Percentiles rank a stretch among this genome's conserved stretches.
phyloP scores from a whole-genome alignment of 23 red algal genomes.

The Gracilaria gracilis region DNA sequence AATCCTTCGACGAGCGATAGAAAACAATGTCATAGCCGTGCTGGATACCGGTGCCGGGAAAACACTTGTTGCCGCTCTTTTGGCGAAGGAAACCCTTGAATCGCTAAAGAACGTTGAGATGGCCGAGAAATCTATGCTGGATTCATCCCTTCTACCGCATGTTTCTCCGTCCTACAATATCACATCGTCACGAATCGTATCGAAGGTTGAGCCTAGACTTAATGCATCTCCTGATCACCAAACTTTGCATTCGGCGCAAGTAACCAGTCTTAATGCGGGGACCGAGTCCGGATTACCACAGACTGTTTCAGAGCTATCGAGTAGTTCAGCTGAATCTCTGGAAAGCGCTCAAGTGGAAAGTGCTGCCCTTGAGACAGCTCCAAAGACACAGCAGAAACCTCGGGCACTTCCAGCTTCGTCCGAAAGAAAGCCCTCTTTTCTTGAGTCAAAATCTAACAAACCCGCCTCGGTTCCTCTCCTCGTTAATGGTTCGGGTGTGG shows the following conservation, averaged over 20 bases:
- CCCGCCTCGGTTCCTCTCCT: background rate
- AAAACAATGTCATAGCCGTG: conserved; percentile 59
- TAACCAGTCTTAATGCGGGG: background rate
- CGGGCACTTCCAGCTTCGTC: background rate
- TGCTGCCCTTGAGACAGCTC: no score
- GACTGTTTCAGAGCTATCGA: background rate
- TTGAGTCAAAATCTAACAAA: background rate
- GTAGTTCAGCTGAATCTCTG: background rate
- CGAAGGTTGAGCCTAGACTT: background rate
- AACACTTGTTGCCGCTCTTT: conserved; percentile 59
- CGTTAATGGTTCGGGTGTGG: background rate
- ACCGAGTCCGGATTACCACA: background rate
- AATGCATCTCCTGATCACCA: background rate
- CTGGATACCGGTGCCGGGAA: conserved; percentile 75
- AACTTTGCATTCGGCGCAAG: background rate
- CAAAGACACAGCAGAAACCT: background rate
- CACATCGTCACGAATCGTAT: background rate
- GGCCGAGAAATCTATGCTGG: background rate
- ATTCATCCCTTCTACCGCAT: background rate
- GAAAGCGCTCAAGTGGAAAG: background rate
- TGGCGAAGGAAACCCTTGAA: conserved; percentile 35
- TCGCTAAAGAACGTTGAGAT: background rate
- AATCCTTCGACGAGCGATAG: conserved; percentile 51
- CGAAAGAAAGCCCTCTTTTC: background rate
- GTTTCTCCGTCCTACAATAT: background rate